Evolutionary conservation across 2,329 filamentous ascomycete species (phyloP), one percentile per base, ranked within the genome.

Genomic region (Aureobasidium lini): DNA sequence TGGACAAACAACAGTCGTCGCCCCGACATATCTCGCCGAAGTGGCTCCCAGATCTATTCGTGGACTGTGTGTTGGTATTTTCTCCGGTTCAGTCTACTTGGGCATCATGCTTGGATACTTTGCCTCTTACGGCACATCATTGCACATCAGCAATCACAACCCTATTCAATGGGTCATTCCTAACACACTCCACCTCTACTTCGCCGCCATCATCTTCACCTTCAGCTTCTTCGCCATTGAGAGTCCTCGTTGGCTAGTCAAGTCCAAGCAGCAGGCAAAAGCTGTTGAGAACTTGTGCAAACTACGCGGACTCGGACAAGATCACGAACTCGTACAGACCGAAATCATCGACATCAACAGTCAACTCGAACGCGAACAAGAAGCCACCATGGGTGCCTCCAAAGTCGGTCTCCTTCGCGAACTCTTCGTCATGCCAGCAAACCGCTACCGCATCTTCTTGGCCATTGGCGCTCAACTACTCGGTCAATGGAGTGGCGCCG

Each of bases 141-240:
- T 82, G 28, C 76, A 83, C 66, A 77, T 80, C 63, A 76, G 77
- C 16, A 68, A 75, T 44, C 69, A 61, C 4, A 63, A 64, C 11
- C 59, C 68, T 28, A 71, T 60, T 75, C 76, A n/a, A 67, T 79
- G 81, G 81, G 79, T 87, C 44, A 81, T 90, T 0, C 88, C 89
- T 0, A 90, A 87, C 43, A 85, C 84, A 64, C 76, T 92, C 60
- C 88, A 93, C 69, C 77, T 93, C 70, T 90, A 90, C 68, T 90
- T 92, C 67, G 85, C 88, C 2, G 82, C 82, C 4, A 73, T 92
- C 62, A 90, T 91, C 68, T 81, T 89, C 67, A 66, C 83, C 59
- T 77, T 91, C 13, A 88, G 84, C 10, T 86, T 70, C 61, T 64
- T 70, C 59, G 66, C 67, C 5, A 63, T 67, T 60, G 70, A 72